Evolutionary conservation across 208 protist genomes (phyloP).

Genomic region (Phytomonas francai): DNA sequence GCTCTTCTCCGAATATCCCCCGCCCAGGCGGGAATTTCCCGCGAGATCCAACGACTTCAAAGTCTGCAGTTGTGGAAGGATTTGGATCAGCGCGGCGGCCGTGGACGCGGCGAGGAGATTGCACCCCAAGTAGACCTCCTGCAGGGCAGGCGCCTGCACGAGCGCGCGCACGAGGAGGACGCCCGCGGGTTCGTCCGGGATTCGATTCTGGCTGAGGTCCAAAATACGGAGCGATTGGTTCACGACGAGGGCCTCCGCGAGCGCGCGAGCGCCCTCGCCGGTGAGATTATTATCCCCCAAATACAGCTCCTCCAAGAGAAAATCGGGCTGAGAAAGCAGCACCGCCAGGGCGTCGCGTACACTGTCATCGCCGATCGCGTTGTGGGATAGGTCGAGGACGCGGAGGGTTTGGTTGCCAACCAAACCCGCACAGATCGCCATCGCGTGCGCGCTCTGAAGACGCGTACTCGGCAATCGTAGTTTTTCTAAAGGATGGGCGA

Average conservation of each 20-base stretch:
- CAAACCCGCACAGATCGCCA: conserved; percentile 53
- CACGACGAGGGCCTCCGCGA: conserved; percentile 57
- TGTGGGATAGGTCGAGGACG: conserved; percentile 80
- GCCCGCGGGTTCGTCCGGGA: conserved; percentile 60
- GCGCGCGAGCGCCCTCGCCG: conserved; percentile 36
- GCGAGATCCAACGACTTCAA: conserved; percentile 59
- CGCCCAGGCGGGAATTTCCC: conserved; percentile 47
- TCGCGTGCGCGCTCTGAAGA: conserved; percentile 35
- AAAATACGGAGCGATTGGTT: conserved; percentile 77
- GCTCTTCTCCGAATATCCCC: not conserved
- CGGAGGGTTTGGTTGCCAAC: conserved; percentile 49
- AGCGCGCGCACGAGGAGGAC: conserved; percentile 43
- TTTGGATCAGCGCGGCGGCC: conserved; percentile 34
- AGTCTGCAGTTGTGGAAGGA: conserved; percentile 32
- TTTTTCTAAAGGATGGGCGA: conserved; percentile 33
- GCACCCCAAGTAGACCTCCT: conserved; percentile 55
- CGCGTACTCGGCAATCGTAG: conserved; percentile 70
- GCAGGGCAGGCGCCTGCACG: conserved; percentile 36
- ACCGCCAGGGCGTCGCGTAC: conserved; percentile 48
- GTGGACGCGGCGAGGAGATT: conserved; percentile 60
- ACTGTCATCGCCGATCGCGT: conserved; percentile 63
- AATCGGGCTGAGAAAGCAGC: conserved; percentile 51
- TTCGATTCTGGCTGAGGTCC: conserved; percentile 68
- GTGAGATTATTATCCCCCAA: conserved; percentile 73
- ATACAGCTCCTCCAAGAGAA: conserved; percentile 69